Evolutionary conservation across 345 rosid species (phyloP).

Genomic region (Heritiera littoralis): DNA sequence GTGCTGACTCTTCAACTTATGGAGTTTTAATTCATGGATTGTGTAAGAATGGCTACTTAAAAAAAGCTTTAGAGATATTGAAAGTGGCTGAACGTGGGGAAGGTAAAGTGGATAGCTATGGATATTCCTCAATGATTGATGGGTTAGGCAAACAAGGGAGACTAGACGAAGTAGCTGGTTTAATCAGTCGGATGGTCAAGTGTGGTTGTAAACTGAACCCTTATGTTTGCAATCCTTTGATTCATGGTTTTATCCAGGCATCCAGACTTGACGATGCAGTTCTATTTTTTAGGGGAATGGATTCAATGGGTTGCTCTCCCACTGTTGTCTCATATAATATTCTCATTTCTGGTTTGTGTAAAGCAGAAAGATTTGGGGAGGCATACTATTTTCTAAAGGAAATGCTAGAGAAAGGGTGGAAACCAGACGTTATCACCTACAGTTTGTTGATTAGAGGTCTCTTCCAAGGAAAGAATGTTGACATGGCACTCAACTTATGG

Average conservation of each 20-base stretch:
- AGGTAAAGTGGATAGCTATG: slow-evolving; percentile 53
- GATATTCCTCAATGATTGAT: slow-evolving; percentile 74
- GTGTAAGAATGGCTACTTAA: slow-evolving; percentile 72
- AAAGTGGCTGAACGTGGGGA: slow-evolving; percentile 44
- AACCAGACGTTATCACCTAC: slow-evolving; percentile 76
- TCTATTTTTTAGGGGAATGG: slow-evolving; percentile 56
- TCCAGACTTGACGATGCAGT: slow-evolving; percentile 67
- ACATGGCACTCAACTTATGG: slow-evolving; percentile 73
- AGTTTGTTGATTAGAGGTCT: slow-evolving; percentile 80
- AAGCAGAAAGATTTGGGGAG: slow-evolving; percentile 66
- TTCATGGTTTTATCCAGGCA: too few relatives aligned
- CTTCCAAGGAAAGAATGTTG: slow-evolving; percentile 61
- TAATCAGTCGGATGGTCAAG: too few relatives aligned
- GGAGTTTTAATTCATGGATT: slow-evolving; percentile 76
- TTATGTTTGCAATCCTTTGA: too few relatives aligned
- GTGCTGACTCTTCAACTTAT: slow-evolving; percentile 59
- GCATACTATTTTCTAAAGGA: slow-evolving; percentile 68
- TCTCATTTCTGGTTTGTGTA: slow-evolving; percentile 72
- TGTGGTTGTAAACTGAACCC: too few relatives aligned
- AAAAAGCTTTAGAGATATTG: slow-evolving; percentile 63
- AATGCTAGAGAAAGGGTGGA: slow-evolving; percentile 67
- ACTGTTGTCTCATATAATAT: slow-evolving; percentile 70
- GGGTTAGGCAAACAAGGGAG: slow-evolving; percentile 66
- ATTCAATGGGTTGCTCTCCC: slow-evolving; percentile 45
- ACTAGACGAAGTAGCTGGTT: too few relatives aligned